Conservation (phyloP, 495 filamentous ascomycete genomes). For the Aspergillus biplanus region DNA sequence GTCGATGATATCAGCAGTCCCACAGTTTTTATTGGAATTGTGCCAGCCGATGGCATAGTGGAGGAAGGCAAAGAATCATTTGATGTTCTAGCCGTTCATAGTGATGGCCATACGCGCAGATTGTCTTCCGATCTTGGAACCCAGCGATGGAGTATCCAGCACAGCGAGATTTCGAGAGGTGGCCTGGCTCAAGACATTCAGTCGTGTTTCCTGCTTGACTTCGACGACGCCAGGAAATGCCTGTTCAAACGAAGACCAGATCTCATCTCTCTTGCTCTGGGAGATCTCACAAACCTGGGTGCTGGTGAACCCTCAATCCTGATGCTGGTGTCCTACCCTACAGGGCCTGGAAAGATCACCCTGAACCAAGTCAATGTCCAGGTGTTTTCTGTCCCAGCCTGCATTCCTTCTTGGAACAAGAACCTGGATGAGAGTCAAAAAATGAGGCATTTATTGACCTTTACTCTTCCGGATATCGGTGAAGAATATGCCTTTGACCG, state of each 20-base stretch:
- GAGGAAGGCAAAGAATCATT: constrained; percentile 35
- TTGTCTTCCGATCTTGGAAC: constrained; percentile 45
- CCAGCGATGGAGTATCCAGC: constrained; percentile 47
- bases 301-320: constrained; percentile 43
- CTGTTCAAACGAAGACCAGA: constrained; percentile 50
- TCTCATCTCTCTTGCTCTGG: constrained; percentile 42
- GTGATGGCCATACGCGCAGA: constrained; percentile 46
- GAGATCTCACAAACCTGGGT: constrained; percentile 32
- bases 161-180: constrained; percentile 42
- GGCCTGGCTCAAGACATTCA: constrained; percentile 38
- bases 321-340: constrained; percentile 46
- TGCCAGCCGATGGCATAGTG: constrained; percentile 29
- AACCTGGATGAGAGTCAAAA: constrained; percentile 40
- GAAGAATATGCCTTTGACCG: constrained; percentile 31
- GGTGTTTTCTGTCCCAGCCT: constrained; percentile 46
- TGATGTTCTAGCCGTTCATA: constrained; percentile 52
- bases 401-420: constrained; percentile 15
- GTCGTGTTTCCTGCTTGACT: constrained; percentile 47
- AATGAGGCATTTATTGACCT: constrained; percentile 44
- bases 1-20: constrained; percentile 49
- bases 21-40: constrained; percentile 46
- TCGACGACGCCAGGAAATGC: constrained; percentile 49
- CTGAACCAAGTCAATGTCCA: constrained; percentile 45
- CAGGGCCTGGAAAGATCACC: constrained; percentile 30
- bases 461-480: constrained; percentile 37